phyloP scores from a whole-genome alignment of 2,329 filamentous ascomycete species.

The Claviceps fusiformis region DNA sequence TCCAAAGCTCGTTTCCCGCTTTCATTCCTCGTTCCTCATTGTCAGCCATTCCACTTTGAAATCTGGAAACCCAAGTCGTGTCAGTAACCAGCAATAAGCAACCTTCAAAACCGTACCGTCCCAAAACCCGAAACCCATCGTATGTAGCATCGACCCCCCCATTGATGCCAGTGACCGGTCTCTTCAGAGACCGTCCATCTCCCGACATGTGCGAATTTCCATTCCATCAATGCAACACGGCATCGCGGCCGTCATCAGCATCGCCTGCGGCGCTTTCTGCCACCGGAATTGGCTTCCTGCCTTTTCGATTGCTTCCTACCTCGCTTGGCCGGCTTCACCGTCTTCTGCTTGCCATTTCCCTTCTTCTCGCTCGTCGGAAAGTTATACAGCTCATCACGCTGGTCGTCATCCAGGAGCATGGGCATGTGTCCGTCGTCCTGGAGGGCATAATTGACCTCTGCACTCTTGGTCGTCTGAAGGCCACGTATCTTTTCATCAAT shows the following conservation, averaged over 20 bases:
- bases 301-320: background rate
- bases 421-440: conserved; percentile 16
- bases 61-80: too few relatives aligned
- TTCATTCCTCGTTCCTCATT: too few relatives aligned
- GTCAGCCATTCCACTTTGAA: too few relatives aligned
- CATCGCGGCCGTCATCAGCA: background rate
- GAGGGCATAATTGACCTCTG: conserved; percentile 23
- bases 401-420: rapidly evolving
- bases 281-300: background rate
- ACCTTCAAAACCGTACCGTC: background rate
- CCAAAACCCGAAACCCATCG: background rate
- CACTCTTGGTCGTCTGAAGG: conserved; percentile 43
- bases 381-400: background rate
- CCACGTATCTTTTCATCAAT: conserved; percentile 43
- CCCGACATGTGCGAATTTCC: too few relatives aligned
- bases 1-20: background rate
- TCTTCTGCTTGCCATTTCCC: background rate
- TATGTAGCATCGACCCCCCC: background rate
- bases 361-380: background rate
- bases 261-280: background rate
- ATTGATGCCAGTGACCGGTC: background rate
- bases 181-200: background rate
- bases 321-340: background rate
- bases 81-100: background rate
- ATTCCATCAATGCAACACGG: background rate